Evolutionary conservation across 2,329 filamentous ascomycete genomes (phyloP), one percentile per base, ranked within the genome.

Genomic region (Penicillium sp.): DNA sequence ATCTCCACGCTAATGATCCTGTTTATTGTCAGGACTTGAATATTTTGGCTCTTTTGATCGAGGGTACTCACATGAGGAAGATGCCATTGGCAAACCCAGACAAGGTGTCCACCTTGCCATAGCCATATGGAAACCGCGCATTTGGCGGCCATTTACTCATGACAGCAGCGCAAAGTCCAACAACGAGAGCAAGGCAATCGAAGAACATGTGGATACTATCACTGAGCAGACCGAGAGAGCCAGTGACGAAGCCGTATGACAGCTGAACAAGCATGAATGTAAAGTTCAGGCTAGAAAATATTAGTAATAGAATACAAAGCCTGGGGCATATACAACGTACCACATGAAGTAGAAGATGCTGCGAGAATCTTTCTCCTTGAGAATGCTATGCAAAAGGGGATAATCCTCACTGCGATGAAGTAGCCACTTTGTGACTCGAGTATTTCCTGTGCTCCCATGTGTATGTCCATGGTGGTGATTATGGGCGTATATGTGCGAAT

Each of bases 131-230:
- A 70, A 97, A 98, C 22, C 89, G 85, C 62, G 91, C 85, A 74
- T 90, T 97, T 0, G 93, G 91, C 1, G 93, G 93, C 93, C 95
- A 97, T 78, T 98, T 98, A 79, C 92, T 95, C 83, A 97, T 92
- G 6, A 99, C 93, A 1, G 94, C 90, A 30, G 95, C 95, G 70
- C 94, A 90, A 10, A 99, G 83, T 12, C 95, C 95, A 38, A 99
- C 93, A 1, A 91, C 87, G 30, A 99, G 85, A 22, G 94, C 95
- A 38, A 97, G 88, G 69, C 95, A 99, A 78, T 99, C 95, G 71
- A 99, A 98, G 73, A 99, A 94, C 95, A 99, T 99, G 79, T 99
- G 95, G 65, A 99, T 95, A 72, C 93, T 98, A 78, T 99, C 95
- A 68, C 93, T 97, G 19, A 99, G 86, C n/a, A 99, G 84, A 2